A percentile compares a stretch with the other conserved stretches of the same genome.
Conservation (phyloP, 805 yeast genomes). For the Cephaloascus albidus region DNA sequence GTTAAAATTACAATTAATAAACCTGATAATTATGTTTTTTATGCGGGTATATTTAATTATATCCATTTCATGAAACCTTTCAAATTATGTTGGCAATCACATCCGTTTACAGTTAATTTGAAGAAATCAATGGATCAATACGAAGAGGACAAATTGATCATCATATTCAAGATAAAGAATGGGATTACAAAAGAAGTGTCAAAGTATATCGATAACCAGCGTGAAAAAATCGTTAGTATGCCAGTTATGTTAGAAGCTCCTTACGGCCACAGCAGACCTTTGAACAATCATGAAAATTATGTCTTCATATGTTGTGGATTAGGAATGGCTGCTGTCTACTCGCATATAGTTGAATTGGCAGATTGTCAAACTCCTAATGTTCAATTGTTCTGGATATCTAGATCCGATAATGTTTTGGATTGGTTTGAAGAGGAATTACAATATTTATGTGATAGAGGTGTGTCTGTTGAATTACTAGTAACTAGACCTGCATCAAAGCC, state of each 20-base stretch:
- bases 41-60: background rate
- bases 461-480: background rate
- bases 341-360: constrained; percentile 4
- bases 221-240: background rate
- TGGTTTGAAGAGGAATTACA: constrained; percentile 6
- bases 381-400: constrained; percentile 10
- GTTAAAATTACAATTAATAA: constrained; percentile 9
- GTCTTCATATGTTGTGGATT: constrained; percentile 13
- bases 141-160: background rate
- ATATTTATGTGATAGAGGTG: constrained; percentile 2
- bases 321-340: constrained; percentile 9
- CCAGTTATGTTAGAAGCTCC: constrained; percentile 2
- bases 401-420: constrained; percentile 5
- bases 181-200: constrained; percentile 5
- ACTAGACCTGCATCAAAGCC: background rate
- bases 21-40: constrained; percentile 7
- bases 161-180: constrained; percentile 1
- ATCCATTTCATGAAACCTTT: constrained; percentile 1
- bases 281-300: constrained; percentile 2
- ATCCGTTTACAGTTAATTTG: constrained; percentile 1
- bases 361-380: background rate
- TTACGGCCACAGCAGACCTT: constrained; percentile 1
- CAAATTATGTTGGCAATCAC: constrained; percentile 2
- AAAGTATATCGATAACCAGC: constrained; percentile 1
- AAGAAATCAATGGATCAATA: background rate